Evolutionary conservation across 345 rosid species (phyloP), one percentile per base, ranked within the genome.

Genomic region (Moricandia arvensis): DNA sequence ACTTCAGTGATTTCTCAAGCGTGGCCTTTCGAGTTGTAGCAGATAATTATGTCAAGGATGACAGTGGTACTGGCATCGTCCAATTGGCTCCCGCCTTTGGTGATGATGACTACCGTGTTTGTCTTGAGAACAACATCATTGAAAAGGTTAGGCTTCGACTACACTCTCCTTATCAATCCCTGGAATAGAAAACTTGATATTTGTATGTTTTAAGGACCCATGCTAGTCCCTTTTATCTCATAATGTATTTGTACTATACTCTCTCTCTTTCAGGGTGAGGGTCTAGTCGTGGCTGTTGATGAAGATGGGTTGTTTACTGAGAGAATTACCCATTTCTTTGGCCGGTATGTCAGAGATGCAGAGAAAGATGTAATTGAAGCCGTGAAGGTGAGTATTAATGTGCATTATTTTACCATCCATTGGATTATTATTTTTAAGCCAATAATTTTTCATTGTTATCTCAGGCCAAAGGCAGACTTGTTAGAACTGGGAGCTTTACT

Each of bases 1-100:
- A 87, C 86, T 95, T 95, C 75, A 72, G 12, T 65, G 99, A 96
- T 78, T 83, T 85, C 54, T 81, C 97, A 41, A 86, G 77, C 69
- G 78, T 68, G 6, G 99, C 95, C 34, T 96, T 93, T 76, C 81
- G 92, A 80, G 96, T 96, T 75, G 79, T 93, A 67, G 94, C 91
- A 3, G 99, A 96, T 84, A 87, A 83, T 82, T 96, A 96, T 80
- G 98, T 93, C 30, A 95, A 93, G 70, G 91, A 87, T 82, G 97
- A 89, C 69, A 90, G 91, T 78, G 99, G 99, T 84, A 90, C 97
- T 65, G 97, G 99, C 77, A 82, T 96, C 83, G 97, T 93, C 54
- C 99, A 96, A 63, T 88, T 93, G 79, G 98, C 99, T 69, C 99
- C 97, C 58, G 98, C 97, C 68, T 96, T 92, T 74, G 99, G 99